phyloP scores from a whole-genome alignment of 192 early-diverging fungal genomes.

The Chytriomyces confervae region DNA sequence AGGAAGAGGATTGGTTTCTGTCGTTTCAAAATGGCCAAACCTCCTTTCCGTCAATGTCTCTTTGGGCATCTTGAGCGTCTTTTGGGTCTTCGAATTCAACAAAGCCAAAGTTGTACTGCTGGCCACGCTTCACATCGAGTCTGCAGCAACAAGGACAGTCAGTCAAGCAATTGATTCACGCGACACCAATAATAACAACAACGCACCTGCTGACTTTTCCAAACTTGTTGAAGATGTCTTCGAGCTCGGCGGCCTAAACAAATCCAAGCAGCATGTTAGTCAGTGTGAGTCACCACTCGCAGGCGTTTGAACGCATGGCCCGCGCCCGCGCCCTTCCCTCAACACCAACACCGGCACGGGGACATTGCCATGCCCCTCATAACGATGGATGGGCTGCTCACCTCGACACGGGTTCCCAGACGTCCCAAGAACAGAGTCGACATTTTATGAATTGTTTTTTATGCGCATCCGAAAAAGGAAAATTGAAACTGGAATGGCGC shows the following conservation, averaged over 20 bases:
- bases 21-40: background rate
- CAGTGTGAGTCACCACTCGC: too few relatives aligned
- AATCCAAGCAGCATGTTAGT: too few relatives aligned
- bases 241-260: conserved; percentile 44
- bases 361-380: background rate
- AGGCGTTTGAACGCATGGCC: too few relatives aligned
- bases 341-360: too few relatives aligned
- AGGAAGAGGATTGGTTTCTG: too few relatives aligned
- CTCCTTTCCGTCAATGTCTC: conserved; percentile 34
- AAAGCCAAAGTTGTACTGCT: conserved; percentile 58
- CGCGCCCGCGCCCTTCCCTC: too few relatives aligned
- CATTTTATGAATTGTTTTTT: conserved; percentile 14
- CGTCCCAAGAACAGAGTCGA: conserved; percentile 27
- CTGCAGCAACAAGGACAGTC: conserved; percentile 14
- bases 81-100: conserved; percentile 55
- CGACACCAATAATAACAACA: conserved; percentile 16
- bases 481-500: background rate
- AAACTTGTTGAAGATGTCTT: conserved; percentile 59
- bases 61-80: conserved; percentile 53
- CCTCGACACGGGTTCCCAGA: conserved; percentile 31
- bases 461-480: background rate
- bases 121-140: conserved; percentile 48
- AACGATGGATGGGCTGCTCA: background rate
- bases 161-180: background rate
- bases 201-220: conserved; percentile 47